Evolutionary conservation across 148 eudicot species (phyloP), one percentile per base, ranked within the genome.

Genomic region (Spergularia marina): DNA sequence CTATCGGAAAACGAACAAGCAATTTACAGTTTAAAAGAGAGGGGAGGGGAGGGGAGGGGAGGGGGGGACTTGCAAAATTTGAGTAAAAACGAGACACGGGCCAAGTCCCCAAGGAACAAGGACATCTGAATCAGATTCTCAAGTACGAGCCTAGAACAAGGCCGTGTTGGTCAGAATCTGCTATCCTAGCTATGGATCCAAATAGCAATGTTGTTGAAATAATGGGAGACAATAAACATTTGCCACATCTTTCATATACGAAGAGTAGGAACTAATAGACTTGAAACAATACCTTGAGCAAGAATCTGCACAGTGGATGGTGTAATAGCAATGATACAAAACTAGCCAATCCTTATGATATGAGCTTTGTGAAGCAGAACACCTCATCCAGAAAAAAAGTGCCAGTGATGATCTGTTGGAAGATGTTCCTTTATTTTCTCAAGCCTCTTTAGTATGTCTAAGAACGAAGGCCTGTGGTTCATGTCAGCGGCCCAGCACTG

Each of bases 401-500:
- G 78, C 98, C 97, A 90, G 74, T 86, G 94, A 82, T 89, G 87
- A 59, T 91, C 97, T 18, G 87, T 36, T 51, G 91, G 85, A 75
- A 83, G 56, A 59, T 62, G 75, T 40, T 87, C 96, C 83, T 85
- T 94, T 0, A 90, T 87, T 78, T 89, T 91, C 51, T 94, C 98
- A 9, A 94, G 97, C 81, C 79, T 86, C 87, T 86, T 91, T 15
- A 94, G 86, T 82, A 94, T 91, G 20, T 94, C 94, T 86, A 91
- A 82, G 83, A 94, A 94, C 10, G 97, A 75, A 53, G 98, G 98
- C 81, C 98, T 89, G 72, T 82, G 67, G 77, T 84, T 86, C 88
- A 84, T 89, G 82, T 94, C 93, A 66, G 92, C 79, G 18, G 90
- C 89, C 98, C 98, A 94, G 78, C 98, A 94, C 59, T 80, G 77